phyloP scores from a whole-genome alignment of 257 asterid genomes.

The Lycium barbarum region DNA sequence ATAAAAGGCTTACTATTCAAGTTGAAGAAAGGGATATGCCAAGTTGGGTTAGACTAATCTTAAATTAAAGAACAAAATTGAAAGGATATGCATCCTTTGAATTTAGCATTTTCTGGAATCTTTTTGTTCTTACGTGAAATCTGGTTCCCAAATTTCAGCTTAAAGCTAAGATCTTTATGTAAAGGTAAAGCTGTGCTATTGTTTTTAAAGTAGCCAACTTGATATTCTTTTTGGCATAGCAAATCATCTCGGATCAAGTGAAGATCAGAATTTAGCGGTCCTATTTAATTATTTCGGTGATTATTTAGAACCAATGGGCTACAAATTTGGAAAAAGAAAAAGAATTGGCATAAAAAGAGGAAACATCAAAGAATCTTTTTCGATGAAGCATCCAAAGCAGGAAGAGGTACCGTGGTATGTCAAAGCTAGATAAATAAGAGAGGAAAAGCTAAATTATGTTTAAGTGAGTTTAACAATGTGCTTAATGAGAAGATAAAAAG shows the following conservation, averaged over 20 bases:
- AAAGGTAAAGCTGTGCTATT: background rate
- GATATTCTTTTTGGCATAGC: background rate
- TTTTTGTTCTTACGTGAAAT: background rate
- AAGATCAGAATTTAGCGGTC: background rate
- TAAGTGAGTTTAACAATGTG: background rate
- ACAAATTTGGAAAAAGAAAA: background rate
- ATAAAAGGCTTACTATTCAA: background rate
- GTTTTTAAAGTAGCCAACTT: background rate
- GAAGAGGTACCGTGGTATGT: background rate
- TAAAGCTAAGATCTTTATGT: background rate
- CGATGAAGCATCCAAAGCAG: background rate
- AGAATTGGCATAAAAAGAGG: background rate
- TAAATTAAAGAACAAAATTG: background rate
- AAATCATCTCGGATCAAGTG: background rate
- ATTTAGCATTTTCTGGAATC: constrained; percentile 7
- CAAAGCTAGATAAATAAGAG: no score
- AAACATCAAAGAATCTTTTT: background rate
- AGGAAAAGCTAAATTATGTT: background rate
- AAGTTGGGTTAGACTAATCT: background rate
- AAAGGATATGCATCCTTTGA: background rate
- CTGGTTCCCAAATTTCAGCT: background rate
- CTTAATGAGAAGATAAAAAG: background rate
- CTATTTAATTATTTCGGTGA: background rate
- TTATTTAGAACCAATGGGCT: background rate
- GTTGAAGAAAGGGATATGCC: constrained; percentile 10